A percentile compares a stretch with the other conserved stretches of the same genome.
These are phyloP conservation scores for Erodium moschatum DNA, from an alignment of 441 rosid species.

Conservation along the genomic window DNA sequence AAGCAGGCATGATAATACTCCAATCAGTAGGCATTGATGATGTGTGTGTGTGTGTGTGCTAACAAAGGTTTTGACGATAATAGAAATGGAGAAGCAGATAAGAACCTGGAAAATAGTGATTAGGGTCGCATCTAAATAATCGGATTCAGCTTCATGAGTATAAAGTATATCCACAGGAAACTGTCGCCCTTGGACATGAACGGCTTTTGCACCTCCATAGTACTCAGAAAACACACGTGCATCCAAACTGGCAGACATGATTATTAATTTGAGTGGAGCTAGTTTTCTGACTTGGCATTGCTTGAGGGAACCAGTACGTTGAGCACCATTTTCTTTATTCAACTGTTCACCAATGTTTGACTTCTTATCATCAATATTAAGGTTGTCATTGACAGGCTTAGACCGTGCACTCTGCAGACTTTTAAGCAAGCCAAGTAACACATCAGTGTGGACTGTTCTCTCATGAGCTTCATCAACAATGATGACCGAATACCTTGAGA, in stretches of 20 bases:
- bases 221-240: conserved; percentile 76
- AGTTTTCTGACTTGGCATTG: conserved; percentile 38
- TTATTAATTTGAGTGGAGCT: conserved; percentile 64
- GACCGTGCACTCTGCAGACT: conserved; percentile 52
- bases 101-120: conserved; percentile 78
- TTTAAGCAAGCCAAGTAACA: conserved; percentile 75
- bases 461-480: conserved; percentile 94
- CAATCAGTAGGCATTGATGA: background rate
- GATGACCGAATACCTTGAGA: conserved; percentile 71
- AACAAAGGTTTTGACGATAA: background rate
- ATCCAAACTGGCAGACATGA: conserved; percentile 97
- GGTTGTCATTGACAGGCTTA: conserved; percentile 25
- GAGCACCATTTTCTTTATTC: conserved; percentile 32
- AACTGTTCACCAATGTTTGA: conserved; percentile 19
- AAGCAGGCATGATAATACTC: background rate
- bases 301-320: conserved; percentile 28
- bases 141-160: conserved; percentile 56
- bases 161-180: conserved; percentile 71
- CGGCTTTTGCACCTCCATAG: conserved; percentile 69
- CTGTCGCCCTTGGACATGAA: conserved; percentile 80
- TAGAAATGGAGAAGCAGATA: conserved; percentile 4
- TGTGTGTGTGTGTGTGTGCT: background rate
- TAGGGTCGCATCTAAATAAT: conserved; percentile 71
- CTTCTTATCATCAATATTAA: conserved; percentile 23
- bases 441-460: conserved; percentile 90